Conservation (phyloP, 805 yeast species). For the Cyberlindnera nakhonratchasimensis region DNA sequence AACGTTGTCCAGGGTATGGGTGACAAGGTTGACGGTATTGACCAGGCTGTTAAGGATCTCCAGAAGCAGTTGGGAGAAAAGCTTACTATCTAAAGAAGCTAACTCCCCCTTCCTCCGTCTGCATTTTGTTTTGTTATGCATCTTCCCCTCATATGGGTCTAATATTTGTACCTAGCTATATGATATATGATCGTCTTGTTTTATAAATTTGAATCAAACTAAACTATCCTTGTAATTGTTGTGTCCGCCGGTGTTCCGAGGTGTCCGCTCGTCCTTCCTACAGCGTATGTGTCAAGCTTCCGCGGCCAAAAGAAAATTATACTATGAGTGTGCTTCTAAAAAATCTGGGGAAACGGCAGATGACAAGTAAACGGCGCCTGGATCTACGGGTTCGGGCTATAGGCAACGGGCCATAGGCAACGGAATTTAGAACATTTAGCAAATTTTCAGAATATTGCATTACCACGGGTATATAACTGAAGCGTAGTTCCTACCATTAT, state of each 20-base stretch:
- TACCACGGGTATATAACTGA: background rate
- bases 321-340: background rate
- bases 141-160: background rate
- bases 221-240: too few species aligned
- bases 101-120: background rate
- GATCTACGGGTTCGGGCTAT: background rate
- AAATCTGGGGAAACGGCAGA: background rate
- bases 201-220: background rate
- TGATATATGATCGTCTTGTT: background rate
- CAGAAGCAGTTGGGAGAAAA: conserved; percentile 58
- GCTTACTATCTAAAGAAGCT: conserved; percentile 32
- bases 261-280: conserved; percentile 1
- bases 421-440: too few species aligned
- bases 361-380: background rate
- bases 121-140: conserved; percentile 1
- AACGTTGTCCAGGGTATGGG: conserved; percentile 97
- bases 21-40: conserved; percentile 65
- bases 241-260: background rate
- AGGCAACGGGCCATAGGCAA: background rate
- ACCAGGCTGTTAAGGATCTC: conserved; percentile 71
- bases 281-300: conserved; percentile 1
- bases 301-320: background rate
- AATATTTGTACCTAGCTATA: conserved; percentile 11
- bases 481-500: background rate
- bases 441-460: too few species aligned